Percentiles rank a stretch among this genome's conserved stretches.
Conservation (phyloP, 169 alveolate genomes). For the Cryptosporidium bovis region DNA sequence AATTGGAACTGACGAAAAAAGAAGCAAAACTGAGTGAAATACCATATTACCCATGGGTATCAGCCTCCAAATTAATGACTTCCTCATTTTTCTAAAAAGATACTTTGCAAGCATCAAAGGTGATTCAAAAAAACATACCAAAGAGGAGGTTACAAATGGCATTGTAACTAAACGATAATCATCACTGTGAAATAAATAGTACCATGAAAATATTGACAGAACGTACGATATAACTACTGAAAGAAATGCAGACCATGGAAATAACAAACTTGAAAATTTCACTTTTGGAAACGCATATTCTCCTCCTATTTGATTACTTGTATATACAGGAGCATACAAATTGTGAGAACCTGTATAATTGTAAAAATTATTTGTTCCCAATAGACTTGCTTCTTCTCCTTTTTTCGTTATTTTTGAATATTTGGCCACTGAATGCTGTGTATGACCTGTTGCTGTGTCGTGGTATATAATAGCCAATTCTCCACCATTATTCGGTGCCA, state of each 20-base stretch:
- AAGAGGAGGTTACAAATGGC: slow-evolving; percentile 58
- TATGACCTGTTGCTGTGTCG: slow-evolving; percentile 46
- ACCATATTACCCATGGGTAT: slow-evolving; percentile 70
- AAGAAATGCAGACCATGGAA: slow-evolving; percentile 68
- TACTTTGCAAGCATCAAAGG: slow-evolving; percentile 72
- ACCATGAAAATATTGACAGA: slow-evolving; percentile 52
- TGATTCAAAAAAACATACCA: slow-evolving; percentile 61
- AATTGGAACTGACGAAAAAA: slow-evolving; percentile 46
- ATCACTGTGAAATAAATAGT: slow-evolving; percentile 37
- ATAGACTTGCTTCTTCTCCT: slow-evolving; percentile 48
- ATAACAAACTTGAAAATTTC: slow-evolving; percentile 46
- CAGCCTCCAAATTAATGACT: slow-evolving; percentile 39
- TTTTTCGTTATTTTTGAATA: slow-evolving; percentile 46
- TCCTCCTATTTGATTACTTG: slow-evolving; percentile 42
- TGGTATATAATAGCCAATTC: slow-evolving; percentile 61
- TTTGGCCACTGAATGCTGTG: slow-evolving; percentile 33
- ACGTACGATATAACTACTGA: slow-evolving; percentile 54
- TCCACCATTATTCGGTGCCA: slow-evolving; percentile 63
- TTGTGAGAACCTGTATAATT: slow-evolving; percentile 17
- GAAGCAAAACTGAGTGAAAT: slow-evolving; percentile 35
- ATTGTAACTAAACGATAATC: slow-evolving; percentile 46
- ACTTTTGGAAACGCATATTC: slow-evolving; percentile 69
- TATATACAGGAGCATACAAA: slow-evolving; percentile 55
- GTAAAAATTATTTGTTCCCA: slow-evolving; percentile 4
- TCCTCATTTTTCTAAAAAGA: slow-evolving; percentile 62